These are phyloP conservation scores for Blastobotrys terrestris DNA, from an alignment of 805 yeast species.

Conservation along the genomic window DNA sequence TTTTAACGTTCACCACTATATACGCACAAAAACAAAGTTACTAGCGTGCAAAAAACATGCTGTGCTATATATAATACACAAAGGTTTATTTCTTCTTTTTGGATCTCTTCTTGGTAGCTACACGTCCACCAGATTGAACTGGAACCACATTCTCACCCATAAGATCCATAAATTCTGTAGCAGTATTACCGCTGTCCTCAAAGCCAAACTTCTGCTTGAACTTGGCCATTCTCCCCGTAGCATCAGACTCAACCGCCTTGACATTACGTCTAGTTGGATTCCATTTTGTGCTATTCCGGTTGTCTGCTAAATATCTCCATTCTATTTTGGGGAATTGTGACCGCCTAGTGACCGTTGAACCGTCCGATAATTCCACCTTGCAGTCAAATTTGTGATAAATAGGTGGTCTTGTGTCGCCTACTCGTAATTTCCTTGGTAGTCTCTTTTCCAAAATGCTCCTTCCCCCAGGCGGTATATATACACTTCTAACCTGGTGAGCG, in stretches of 20 bases:
- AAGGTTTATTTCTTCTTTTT: conserved; percentile 29
- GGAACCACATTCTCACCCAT: conserved; percentile 52
- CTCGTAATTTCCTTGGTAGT: conserved; percentile 25
- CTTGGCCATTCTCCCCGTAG: conserved; percentile 62
- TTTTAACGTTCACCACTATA: too few relatives aligned
- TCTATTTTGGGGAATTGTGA: conserved; percentile 87
- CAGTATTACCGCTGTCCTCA: conserved; percentile 17
- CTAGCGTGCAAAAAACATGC: too few relatives aligned
- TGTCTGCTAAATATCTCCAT: conserved; percentile 78
- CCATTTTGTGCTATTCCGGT: conserved; percentile 82
- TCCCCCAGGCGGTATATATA: conserved; percentile 18
- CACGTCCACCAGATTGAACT: conserved; percentile 51
- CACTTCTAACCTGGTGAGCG: conserved; percentile 7
- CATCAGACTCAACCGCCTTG: conserved; percentile 68
- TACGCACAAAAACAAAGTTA: too few relatives aligned
- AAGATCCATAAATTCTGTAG: conserved; percentile 52
- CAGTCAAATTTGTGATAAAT: conserved; percentile 87
- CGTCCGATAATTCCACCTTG: conserved; percentile 86
- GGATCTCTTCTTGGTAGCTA: conserved; percentile 42
- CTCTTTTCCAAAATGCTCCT: conserved; percentile 14
- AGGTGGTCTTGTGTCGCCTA: conserved; percentile 89
- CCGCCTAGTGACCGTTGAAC: conserved; percentile 77
- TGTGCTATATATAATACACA: conserved; percentile 2
- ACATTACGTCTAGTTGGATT: conserved; percentile 79
- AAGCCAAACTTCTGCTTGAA: conserved; percentile 32